Evolutionary conservation across 179 eudicot species (phyloP), one percentile per base, ranked within the genome.

Genomic region (Amaranthus tricolor): DNA sequence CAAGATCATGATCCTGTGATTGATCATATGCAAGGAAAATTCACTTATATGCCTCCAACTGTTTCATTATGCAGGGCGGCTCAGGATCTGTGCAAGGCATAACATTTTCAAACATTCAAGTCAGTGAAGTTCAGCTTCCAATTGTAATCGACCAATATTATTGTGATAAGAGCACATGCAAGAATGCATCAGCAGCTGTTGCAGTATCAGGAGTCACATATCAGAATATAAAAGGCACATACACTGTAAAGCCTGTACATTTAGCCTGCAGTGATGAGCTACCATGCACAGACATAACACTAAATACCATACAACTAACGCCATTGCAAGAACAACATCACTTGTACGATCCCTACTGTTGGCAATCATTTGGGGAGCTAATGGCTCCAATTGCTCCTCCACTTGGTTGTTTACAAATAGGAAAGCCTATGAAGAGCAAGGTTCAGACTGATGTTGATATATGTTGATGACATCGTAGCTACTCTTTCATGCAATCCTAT

Each of bases 91-190:
- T 90, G 57, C 87, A 82, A 82, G 89, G 85, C 56, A 75, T 94
- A 19, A 77, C 86, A 56, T 92, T 92, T 77, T 89, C 96, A 62
- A 94, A 94, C 82, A 89, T 94, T 58, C 90, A 86, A 79, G 85
- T 92, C 47, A 80, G 86, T 7, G 91, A 90, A 79, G 99, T 95
- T 53, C 81, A 89, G 76, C 73, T 86, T 14, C 99, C 99, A 13
- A 92, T 95, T 4, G 84, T 95, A 31, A 95, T 95, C 14, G 97
- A 95, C 82, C 99, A 95, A 71, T 95, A 79, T 81, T 95, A 92
- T 65, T 95, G 99, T 58, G 93, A 95, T 84, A 87, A 89, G 71
- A 82, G 79, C 55, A 79, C 45, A 44, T 94, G 98, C 91, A 81
- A 72, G 76, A 94, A 94, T 82, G 91, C 90, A 77, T 86, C 97